Evolutionary conservation across 192 early-diverging fungal genomes (phyloP).

Genomic region (Neocallimastix lanati): DNA sequence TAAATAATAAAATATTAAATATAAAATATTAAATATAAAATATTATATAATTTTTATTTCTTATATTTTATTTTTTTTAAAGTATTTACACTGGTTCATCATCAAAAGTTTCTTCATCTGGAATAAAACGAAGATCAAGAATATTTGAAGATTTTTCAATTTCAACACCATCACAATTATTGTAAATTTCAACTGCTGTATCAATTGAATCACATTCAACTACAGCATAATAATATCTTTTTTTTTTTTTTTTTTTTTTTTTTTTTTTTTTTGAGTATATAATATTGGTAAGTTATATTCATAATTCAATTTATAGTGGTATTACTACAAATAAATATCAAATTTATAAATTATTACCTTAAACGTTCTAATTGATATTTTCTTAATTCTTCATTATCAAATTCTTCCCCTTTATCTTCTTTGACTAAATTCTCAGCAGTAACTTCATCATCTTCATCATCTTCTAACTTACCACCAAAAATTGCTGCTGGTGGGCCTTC

Average conservation of each 20-base stretch:
- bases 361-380: constrained; percentile 82
- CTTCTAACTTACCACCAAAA: constrained; percentile 19
- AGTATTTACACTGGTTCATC: constrained; percentile 41
- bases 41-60: no score
- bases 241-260: neutral
- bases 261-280: no score
- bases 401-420: constrained; percentile 49
- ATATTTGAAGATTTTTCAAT: constrained; percentile 80
- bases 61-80: constrained; percentile 15
- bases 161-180: constrained; percentile 77
- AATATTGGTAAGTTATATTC: no score
- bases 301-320: no score
- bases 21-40: no score
- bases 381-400: constrained; percentile 64
- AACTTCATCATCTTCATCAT: constrained; percentile 6
- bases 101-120: constrained; percentile 74
- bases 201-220: constrained; percentile 71
- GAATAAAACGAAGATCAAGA: constrained; percentile 85
- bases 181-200: constrained; percentile 63
- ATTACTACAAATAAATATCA: neutral
- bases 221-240: constrained; percentile 80
- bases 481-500: constrained; percentile 63
- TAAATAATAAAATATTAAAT: no score
- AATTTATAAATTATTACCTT: constrained; percentile 13
- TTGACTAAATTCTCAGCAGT: constrained; percentile 22